A percentile compares a stretch with the other conserved stretches of the same genome.
phyloP scores from a whole-genome alignment of 257 asterid genomes.

The Lithospermum erythrorhizon region DNA sequence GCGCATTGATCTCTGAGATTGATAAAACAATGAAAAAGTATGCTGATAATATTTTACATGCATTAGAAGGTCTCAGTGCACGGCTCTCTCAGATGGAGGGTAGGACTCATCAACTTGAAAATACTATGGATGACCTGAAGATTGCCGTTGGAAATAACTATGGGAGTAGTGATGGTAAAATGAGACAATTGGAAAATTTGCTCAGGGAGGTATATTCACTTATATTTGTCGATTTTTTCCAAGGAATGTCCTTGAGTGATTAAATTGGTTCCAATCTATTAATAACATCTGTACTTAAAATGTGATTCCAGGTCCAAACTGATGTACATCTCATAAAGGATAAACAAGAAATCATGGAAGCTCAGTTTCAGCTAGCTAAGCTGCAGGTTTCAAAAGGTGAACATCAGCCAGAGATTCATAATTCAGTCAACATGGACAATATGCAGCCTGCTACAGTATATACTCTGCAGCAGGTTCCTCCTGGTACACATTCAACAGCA shows the following conservation, averaged over 20 bases:
- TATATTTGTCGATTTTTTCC: neutral
- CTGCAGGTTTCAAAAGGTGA: constrained; percentile 48
- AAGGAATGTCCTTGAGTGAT: neutral
- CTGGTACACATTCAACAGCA: constrained; percentile 27
- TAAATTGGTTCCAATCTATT: neutral
- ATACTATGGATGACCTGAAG: constrained; percentile 75
- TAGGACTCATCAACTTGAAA: constrained; percentile 61
- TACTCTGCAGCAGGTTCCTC: constrained; percentile 40
- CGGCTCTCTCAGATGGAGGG: constrained; percentile 79
- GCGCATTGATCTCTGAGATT: constrained; percentile 55
- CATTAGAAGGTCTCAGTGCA: constrained; percentile 70
- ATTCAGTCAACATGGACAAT: constrained; percentile 27
- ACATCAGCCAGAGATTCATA: constrained; percentile 37
- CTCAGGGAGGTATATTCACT: constrained; percentile 55
- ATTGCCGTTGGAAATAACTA: constrained; percentile 52
- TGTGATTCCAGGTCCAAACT: constrained; percentile 57
- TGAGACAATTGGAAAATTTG: constrained; percentile 72
- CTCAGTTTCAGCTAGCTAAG: constrained; percentile 56
- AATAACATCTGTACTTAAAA: neutral
- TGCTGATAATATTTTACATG: constrained; percentile 63
- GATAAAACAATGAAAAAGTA: constrained; percentile 72
- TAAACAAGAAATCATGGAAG: constrained; percentile 71
- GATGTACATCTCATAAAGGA: constrained; percentile 60
- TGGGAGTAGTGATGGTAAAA: constrained; percentile 66
- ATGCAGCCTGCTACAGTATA: constrained; percentile 30